Percentiles rank a stretch among this genome's conserved stretches.
Conservation (phyloP, 305 asterid genomes). For the Fraxinus sp. region DNA sequence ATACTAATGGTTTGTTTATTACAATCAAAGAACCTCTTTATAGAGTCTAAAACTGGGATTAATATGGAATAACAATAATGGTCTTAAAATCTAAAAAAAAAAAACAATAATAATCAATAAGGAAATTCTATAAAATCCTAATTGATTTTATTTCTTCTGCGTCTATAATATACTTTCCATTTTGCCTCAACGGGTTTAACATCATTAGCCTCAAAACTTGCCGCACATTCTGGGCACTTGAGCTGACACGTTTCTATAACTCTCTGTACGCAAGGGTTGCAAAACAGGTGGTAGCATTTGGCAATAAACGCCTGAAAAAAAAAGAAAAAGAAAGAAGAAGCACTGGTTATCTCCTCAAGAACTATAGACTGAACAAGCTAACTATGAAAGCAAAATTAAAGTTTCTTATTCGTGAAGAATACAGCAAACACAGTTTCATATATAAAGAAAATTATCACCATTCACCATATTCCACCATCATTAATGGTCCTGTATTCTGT, state of each 20-base stretch:
- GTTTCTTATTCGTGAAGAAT: neutral
- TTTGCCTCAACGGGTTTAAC: conserved; percentile 60
- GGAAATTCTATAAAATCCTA: neutral
- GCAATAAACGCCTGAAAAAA: conserved; percentile 72
- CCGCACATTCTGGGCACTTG: conserved; percentile 91
- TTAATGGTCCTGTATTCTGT: neutral
- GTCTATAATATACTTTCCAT: neutral
- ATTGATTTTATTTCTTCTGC: neutral
- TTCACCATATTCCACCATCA: neutral
- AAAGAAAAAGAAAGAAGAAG: neutral
- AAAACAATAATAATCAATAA: neutral
- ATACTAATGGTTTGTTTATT: neutral
- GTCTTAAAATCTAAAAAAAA: neutral
- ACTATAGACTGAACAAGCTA: neutral
- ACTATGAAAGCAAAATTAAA: neutral
- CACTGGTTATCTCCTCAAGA: neutral
- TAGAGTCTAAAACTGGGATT: neutral
- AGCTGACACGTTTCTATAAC: conserved; percentile 74
- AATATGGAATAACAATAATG: neutral
- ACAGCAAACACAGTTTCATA: neutral
- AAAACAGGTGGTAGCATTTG: conserved; percentile 94
- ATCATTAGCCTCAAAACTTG: conserved; percentile 82
- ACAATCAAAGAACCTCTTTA: neutral
- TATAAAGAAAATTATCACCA: neutral
- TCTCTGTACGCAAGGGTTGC: conserved; percentile 80